phyloP scores from a whole-genome alignment of 148 eudicot genomes.

The Rhododendron ovatum region DNA sequence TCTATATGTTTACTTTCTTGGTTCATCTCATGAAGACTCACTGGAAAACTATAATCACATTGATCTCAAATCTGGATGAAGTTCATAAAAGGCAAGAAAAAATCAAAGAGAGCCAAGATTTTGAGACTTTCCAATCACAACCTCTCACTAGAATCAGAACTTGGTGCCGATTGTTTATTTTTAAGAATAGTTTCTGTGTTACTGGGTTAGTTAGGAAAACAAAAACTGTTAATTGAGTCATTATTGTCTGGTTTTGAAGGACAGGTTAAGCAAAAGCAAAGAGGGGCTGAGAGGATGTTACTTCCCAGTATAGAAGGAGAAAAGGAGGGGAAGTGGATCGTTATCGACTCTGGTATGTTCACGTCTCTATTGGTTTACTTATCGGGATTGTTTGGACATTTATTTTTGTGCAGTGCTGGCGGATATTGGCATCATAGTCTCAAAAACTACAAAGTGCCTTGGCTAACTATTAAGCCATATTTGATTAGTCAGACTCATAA shows the following conservation, averaged over 20 bases:
- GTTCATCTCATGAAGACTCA: neutral
- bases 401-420: neutral
- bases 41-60: neutral
- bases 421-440: neutral
- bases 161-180: neutral
- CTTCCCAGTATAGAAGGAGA: slow-evolving; percentile 84
- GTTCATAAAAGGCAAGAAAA: neutral
- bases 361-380: neutral
- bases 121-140: neutral
- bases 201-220: neutral
- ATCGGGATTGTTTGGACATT: neutral
- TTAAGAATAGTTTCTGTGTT: neutral
- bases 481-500: neutral
- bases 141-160: neutral
- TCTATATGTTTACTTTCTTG: neutral
- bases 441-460: neutral
- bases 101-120: neutral
- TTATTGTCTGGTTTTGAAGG: slow-evolving; percentile 10
- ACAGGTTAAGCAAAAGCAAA: slow-evolving; percentile 87
- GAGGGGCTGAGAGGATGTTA: slow-evolving; percentile 69
- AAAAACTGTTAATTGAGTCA: neutral
- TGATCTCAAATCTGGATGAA: neutral
- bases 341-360: slow-evolving; percentile 75
- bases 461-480: neutral
- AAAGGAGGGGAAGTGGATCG: slow-evolving; percentile 88